Evolutionary conservation across 2,329 filamentous ascomycete species (phyloP), one percentile per base, ranked within the genome.

Genomic region (Exserohilum rostratum): DNA sequence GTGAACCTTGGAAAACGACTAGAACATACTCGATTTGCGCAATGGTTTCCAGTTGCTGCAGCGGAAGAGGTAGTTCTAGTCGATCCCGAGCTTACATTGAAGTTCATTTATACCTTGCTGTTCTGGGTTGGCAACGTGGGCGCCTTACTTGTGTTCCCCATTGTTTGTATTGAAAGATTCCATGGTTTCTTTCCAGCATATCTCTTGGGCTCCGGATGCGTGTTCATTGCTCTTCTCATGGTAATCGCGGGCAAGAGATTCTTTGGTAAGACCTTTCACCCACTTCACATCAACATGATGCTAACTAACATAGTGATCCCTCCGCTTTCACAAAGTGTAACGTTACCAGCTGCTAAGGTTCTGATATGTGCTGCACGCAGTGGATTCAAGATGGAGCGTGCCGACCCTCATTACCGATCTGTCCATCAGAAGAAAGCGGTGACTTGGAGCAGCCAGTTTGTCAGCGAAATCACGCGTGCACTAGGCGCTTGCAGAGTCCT

Each of bases 151-250:
- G 78, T 85, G 49, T 69, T 74, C 62, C 86, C 83, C 6, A 90
- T 86, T 0, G 85, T 85, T 1, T 87, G 85, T 68, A 82, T 90
- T 78, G 89, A 92, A 72, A 77, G 83, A 53, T 82, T 87, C 64
- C 74, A 86, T 53, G 86, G 85, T 3, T 91, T 90, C 74, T 83
- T 87, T 82, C 81, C 81, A 1, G 87, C 86, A 2, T 91, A 82
- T 65, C 73, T 87, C 13, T 73, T 89, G 33, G 82, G 83, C 44
- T 82, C 87, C 60, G 80, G 80, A 68, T 83, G 88, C 75, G 90
- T 91, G 76, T 76, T 83, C 51, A 71, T 88, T 12, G 85, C 86
- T 34, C 82, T 87, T 22, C 68, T 83, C 37, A 78, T 87, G 46
- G 77, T 86, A 4, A 55, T 85, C 34, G 48, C 70, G 15, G 55